Evolutionary conservation across 2,329 filamentous ascomycete genomes (phyloP), one percentile per base, ranked within the genome.

Genomic region (Hypoxylon sp.): DNA sequence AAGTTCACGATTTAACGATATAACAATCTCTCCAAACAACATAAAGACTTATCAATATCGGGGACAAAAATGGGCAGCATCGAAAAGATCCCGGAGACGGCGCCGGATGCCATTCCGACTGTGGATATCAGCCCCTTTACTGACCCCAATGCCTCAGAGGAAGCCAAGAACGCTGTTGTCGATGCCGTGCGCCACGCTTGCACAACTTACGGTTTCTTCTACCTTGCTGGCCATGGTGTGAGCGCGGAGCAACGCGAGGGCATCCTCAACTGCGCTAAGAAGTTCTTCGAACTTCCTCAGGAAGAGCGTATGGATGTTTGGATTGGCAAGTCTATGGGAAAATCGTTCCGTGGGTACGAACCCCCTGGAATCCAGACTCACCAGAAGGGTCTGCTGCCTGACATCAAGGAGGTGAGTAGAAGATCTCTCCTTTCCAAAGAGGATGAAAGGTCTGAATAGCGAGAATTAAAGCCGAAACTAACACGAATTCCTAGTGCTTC

Each of bases 171-270:
- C 5, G 58, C 65, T 13, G 75, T 76, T n/a, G 74, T 77, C 8
- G 68, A 77, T 4, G 65, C 67, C 6, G 67, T 77, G 51, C 68
- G 73, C 19, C 65, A 77, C 35, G 77, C 77, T 1, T 75, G 68
- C 63, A 68, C 63, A 0, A 70, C 51, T 1, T 75, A 73, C 50
- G 78, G 78, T 22, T 80, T 80, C 70, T 79, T 80, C 65, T 74
- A 78, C 53, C 71, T 77, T 1, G 70, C 73, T 35, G 76, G 76
- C 5, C 77, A 79, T 55, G 78, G 78, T 4, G 67, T 80, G 22
- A 64, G 74, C 26, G 17, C 67, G 2, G 65, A 68, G 22, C 46
- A 71, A 47, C 74, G 75, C 37, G 55, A 68, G 1, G 37, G 65
- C 19, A 71, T 68, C 17, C 56, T 77, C 11, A 58, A 75, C 39